These are phyloP conservation scores for Cucumis sativus DNA, from an alignment of 306 rosid genomes.

Conservation along the genomic window Cucumber_9930_V3 NC_026656.2:3669501-3670000, in stretches of 20 bases:
- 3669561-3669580: neutral
- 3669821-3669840: neutral
- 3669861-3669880: neutral
- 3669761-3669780: neutral
- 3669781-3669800: constrained; percentile 2
- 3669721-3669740: neutral
- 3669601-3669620: neutral
- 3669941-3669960: constrained; percentile 45
- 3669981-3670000: constrained; percentile 8
- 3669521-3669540: neutral
- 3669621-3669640: neutral
- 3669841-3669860: neutral
- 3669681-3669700: neutral
- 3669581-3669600: neutral
- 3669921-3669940: constrained; percentile 60
- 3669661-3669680: neutral
- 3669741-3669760: constrained; percentile 6
- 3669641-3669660: neutral
- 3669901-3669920: constrained; percentile 16
- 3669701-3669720: neutral
- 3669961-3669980: constrained; percentile 2
- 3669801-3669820: neutral
- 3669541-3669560: neutral
- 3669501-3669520: too few species aligned
- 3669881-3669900: neutral